Evolutionary conservation across 352 stramenopile species (phyloP), one percentile per base, ranked within the genome.

Genomic region (Phytophthora agathidicida): DNA sequence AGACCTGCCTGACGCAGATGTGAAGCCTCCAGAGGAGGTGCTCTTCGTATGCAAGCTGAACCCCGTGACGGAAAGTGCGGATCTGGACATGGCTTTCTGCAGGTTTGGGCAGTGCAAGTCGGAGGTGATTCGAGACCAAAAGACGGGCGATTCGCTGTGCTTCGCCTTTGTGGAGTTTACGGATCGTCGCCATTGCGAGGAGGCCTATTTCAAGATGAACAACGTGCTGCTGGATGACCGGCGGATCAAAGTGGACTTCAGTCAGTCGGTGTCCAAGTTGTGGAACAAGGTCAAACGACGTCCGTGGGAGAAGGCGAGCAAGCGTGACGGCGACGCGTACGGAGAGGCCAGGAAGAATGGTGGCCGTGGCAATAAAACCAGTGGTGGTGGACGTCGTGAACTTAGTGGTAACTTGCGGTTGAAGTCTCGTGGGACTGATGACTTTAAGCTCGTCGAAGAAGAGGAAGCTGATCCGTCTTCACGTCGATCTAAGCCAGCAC

Each of bases 121-220:
- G 7, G 89, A 99, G 49, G 98, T 99, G 43, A 98, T 99, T 65
- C 90, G 97, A 4, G 98, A 99, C 67, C 91, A 83, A 37, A 98
- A 99, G 64, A 99, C 97, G 2, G 97, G 97, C 7, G 91, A 98
- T 60, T 98, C 91, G 43, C 72, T 99, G 16, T 98, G 98, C 62
- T 99, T 99, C 75, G 97, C 96, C 4, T 99, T 99, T 75, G 90
- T 99, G 11, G 96, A 99, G 80, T 99, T 99, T 73, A 93, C 88
- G 28, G 93, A 94, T 41, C 91, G 97, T 3, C 71, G 97, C 39
- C 81, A 97, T 58, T 98, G 96, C 48, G 85, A 96, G 48, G 83
- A 99, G 69, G 98, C 98, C 7, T 99, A 99, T 70, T 98, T 99
- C 55, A 99, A 99, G 86, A 99, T 99, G 98, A 99, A 99, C 78